Percentiles rank a stretch among this genome's conserved stretches.
phyloP scores from a whole-genome alignment of 2,329 filamentous ascomycete species.

The Aspergillus glaucus region DNA sequence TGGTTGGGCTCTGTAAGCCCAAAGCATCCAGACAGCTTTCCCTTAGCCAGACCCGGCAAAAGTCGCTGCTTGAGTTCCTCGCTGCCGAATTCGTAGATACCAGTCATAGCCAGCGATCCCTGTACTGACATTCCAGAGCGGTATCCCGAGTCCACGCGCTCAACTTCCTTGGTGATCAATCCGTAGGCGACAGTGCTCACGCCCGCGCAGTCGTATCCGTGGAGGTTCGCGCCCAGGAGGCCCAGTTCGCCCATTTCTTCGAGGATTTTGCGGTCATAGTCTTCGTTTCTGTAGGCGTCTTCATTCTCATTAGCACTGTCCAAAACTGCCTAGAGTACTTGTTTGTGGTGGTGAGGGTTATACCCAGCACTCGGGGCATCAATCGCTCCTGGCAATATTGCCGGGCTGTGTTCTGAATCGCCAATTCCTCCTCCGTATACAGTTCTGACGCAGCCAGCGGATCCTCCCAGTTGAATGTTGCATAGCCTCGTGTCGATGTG shows the following conservation, averaged over 20 bases:
- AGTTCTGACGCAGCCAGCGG: conserved; percentile 69
- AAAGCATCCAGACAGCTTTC: conserved; percentile 76
- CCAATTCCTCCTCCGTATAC: conserved; percentile 82
- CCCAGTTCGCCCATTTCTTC: conserved; percentile 89
- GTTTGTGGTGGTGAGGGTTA: conserved; percentile 16
- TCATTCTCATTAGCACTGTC: background rate
- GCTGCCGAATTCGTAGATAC: conserved; percentile 82
- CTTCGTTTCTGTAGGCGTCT: conserved; percentile 82
- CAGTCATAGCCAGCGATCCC: conserved; percentile 87
- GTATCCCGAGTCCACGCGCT: conserved; percentile 86
- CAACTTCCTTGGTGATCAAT: conserved; percentile 82
- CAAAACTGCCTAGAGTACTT: no score
- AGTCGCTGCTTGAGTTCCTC: conserved; percentile 81
- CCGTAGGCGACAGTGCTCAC: conserved; percentile 84
- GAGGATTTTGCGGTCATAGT: conserved; percentile 79
- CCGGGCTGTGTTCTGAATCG: conserved; percentile 84
- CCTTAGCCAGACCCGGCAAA: conserved; percentile 73
- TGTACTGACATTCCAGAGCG: conserved; percentile 91
- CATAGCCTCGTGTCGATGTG: conserved; percentile 22
- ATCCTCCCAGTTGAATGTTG: conserved; percentile 82
- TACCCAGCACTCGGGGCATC: conserved; percentile 78
- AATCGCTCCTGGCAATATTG: conserved; percentile 89
- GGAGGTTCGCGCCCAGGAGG: conserved; percentile 76
- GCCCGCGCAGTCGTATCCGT: conserved; percentile 83
- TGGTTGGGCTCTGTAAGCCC: conserved; percentile 90